Percentiles rank a stretch among this genome's conserved stretches.
These are phyloP conservation scores for Geranomyces variabilis DNA, from an alignment of 192 early-diverging fungal species.

Conservation along the genomic window DNA sequence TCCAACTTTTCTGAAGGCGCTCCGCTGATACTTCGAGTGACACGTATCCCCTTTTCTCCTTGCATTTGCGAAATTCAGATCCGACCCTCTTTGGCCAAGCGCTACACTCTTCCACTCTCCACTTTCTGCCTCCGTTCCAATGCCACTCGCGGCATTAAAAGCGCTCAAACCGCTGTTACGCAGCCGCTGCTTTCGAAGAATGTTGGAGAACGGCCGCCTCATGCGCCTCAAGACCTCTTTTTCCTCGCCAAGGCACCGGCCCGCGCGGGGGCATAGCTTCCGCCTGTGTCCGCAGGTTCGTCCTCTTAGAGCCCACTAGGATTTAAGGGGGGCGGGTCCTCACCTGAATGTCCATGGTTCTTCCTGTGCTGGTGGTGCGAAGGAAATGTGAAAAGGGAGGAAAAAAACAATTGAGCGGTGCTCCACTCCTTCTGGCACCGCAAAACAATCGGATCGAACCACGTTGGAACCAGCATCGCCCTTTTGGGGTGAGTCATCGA, in stretches of 20 bases:
- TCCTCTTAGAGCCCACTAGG: too few relatives aligned
- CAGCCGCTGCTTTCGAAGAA: neutral
- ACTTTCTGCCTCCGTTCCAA: neutral
- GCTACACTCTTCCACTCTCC: neutral
- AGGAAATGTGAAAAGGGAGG: neutral
- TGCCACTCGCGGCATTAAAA: neutral
- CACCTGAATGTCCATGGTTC: conserved; percentile 9
- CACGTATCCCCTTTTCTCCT: neutral
- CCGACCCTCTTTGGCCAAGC: too few relatives aligned
- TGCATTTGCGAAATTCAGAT: neutral
- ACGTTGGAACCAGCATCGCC: too few relatives aligned
- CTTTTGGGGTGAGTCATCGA: too few relatives aligned
- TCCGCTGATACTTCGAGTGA: too few relatives aligned
- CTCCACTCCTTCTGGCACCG: too few relatives aligned
- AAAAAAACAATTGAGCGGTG: neutral
- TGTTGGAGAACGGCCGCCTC: neutral
- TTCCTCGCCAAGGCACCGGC: neutral
- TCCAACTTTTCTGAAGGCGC: neutral
- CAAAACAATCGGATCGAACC: too few relatives aligned
- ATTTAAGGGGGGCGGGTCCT: too few relatives aligned
- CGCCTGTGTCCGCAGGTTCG: neutral
- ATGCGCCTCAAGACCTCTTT: neutral
- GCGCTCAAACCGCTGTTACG: neutral
- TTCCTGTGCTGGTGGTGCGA: neutral
- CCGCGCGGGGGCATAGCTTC: neutral